These are phyloP conservation scores for Epicoccum sorghinum DNA, from an alignment of 2,329 filamentous ascomycete species.

Conservation along the genomic window DNA sequence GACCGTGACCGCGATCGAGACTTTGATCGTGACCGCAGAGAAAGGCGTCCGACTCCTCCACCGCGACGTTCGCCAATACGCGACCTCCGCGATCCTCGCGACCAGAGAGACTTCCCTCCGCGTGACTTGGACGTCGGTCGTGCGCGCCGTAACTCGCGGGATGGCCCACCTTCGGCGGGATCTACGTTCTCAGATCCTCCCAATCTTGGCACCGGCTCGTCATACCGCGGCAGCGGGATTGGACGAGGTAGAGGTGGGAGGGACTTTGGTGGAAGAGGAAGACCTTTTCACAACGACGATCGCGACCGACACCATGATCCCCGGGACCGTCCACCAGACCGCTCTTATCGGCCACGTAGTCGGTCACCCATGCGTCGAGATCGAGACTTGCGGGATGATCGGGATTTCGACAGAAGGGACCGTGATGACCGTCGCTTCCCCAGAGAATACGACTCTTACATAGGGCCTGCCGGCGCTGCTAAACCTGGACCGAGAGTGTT, in stretches of 20 bases:
- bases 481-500: constrained; percentile 38
- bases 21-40: constrained; percentile 62
- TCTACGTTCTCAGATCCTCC: constrained; percentile 71
- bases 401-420: constrained; percentile 48
- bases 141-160: constrained; percentile 71
- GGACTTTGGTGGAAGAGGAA: constrained; percentile 49
- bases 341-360: constrained; percentile 66
- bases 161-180: constrained; percentile 74
- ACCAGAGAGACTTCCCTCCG: constrained; percentile 66
- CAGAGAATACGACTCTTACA: constrained; percentile 54
- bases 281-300: constrained; percentile 54
- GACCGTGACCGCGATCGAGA: constrained; percentile 59
- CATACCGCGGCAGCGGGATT: constrained; percentile 61
- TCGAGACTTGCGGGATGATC: constrained; percentile 50
- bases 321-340: constrained; percentile 40
- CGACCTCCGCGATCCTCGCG: constrained; percentile 62
- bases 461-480: constrained; percentile 39
- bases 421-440: constrained; percentile 52
- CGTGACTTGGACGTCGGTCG: constrained; percentile 71
- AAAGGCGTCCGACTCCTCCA: constrained; percentile 66
- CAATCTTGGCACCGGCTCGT: constrained; percentile 61
- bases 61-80: constrained; percentile 66
- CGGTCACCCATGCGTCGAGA: constrained; percentile 65
- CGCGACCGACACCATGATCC: constrained; percentile 58
- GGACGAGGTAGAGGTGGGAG: constrained; percentile 56